Base-by-base conservation (phyloP, 257 asterid species). In the Misopates orontium region DNA sequence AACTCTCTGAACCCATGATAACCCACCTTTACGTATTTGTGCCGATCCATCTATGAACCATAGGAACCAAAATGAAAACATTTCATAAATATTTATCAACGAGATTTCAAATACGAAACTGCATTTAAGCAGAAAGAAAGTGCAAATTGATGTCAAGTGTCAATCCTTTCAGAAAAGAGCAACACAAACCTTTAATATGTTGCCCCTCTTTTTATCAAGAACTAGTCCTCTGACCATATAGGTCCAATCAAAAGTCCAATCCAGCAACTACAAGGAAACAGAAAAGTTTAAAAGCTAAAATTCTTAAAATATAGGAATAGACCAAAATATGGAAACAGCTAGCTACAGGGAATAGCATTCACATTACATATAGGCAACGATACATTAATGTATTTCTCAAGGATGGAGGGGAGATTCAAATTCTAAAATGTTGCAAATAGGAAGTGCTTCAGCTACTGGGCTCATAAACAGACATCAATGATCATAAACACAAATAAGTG, bases 141-240 rank as follows among this genome's bases (percentile, higher is more conserved):
- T 31, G 45, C 55, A 56, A 69, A 56, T 14, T 20, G 23, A 57
- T 65, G 63, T 22, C 36, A 47, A 15, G 47, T 39, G 55, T 20
- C 24, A 18, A 10, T 55, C 48, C 39, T 17, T n/a, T 45, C 32
- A 42, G 54, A 21, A 49, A 66, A 54, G 36, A 61, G 67, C 18
- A 65, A 18, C 32, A 82, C 95, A 25, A 58, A 94, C 99, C 96
- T 94, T 94, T 82, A 94, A 77, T 72, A 88, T 85, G 48, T 90
- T 94, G 76, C 99, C 99, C 66, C 99, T 83, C 78, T 80, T 90
- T 79, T 88, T 90, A 71, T 94, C 97, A 53, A 94, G 88, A 77
- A 94, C 99, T 62, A 94, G 85, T 72, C 99, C 97, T 78, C 99
- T 83, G 87, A 94, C 97, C 97, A 94, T 90, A 86, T 90, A 94